Percentiles rank a stretch among this genome's conserved stretches.
Evolutionary conservation across 805 yeast species (phyloP).

Genomic region (Candida oleophila): DNA sequence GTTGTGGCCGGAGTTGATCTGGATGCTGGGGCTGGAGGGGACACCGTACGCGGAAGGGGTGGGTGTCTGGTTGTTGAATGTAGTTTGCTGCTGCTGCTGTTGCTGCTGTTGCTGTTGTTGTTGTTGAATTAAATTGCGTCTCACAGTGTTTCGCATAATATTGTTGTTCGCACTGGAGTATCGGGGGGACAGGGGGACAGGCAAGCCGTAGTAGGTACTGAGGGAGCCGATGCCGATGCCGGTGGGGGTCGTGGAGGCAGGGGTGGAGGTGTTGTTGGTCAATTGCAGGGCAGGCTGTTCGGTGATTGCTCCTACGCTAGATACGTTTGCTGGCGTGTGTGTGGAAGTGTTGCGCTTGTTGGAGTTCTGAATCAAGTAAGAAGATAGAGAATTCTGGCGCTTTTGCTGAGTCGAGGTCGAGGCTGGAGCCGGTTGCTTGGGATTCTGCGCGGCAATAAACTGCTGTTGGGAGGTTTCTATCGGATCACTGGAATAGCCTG

Average conservation of each 20-base stretch:
- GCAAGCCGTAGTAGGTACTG: neutral
- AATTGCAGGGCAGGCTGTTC: neutral
- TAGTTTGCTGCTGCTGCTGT: slow-evolving; percentile 14
- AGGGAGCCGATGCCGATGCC: neutral
- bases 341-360: slow-evolving; percentile 33
- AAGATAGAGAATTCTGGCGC: slow-evolving; percentile 40
- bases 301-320: neutral
- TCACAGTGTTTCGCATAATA: slow-evolving; percentile 8
- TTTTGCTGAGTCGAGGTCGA: slow-evolving; percentile 25
- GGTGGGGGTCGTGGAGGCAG: neutral
- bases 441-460: slow-evolving; percentile 2
- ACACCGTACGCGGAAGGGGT: slow-evolving; percentile 42
- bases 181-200: slow-evolving; percentile 5
- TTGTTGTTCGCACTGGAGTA: neutral
- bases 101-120: slow-evolving; percentile 8
- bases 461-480: slow-evolving; percentile 12
- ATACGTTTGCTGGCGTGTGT: slow-evolving; percentile 12
- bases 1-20: slow-evolving; percentile 23
- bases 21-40: slow-evolving; percentile 38
- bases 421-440: neutral
- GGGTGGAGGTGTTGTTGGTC: no score
- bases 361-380: slow-evolving; percentile 29
- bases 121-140: slow-evolving; percentile 11
- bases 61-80: slow-evolving; percentile 30
- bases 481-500: slow-evolving; percentile 6